Evolutionary conservation across 306 rosid species (phyloP), one percentile per base, ranked within the genome.

Genomic region (Sophora flavescens): DNA sequence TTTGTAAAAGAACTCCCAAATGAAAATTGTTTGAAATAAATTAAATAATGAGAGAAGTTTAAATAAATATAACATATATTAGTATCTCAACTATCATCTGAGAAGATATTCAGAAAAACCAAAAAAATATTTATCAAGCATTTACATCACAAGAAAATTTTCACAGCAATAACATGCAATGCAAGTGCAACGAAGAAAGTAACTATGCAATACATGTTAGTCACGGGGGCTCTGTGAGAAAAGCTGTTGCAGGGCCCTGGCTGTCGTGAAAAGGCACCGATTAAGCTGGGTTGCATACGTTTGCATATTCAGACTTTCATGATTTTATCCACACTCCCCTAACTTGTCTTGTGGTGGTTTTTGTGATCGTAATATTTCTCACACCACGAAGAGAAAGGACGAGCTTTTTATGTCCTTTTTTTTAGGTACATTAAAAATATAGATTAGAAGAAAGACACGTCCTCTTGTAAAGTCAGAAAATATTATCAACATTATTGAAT

Each of bases 151-250:
- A 44, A 28, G 32, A 39, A 16, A 72, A 8, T 41, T 11, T 15
- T 54, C 8, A 30, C 26, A 61, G 8, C 36, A 74, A 17, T 6
- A 16, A 28, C 63, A 75, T 36, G 71, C 22, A 51, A 75, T 36
- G 71, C 22, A 51, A 48, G 10, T 10, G 58, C 47, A 6, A 3
- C 4, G 60, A 69, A 38, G 11, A 71, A 16, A 36, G 33, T 10
- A 14, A 42, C 13, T 51, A 47, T 36, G 8, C 54, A 44, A 51
- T 63, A 35, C 8, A n/a, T 15, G 1, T 78, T 41, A 61, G 74
- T 83, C 87, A 86, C 87, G 84, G 63, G 87, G 61, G 11, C 30
- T 30, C 39, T 50, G 63, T 77, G 81, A 64, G 56, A 71, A 48
- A 32, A 38, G 44, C 8, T 33, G 50, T 3, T 41, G 56, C 32